A percentile compares a stretch with the other conserved stretches of the same genome.
Evolutionary conservation across 176 grass and related monocot species (phyloP).

Genomic region (Carex pumila): DNA sequence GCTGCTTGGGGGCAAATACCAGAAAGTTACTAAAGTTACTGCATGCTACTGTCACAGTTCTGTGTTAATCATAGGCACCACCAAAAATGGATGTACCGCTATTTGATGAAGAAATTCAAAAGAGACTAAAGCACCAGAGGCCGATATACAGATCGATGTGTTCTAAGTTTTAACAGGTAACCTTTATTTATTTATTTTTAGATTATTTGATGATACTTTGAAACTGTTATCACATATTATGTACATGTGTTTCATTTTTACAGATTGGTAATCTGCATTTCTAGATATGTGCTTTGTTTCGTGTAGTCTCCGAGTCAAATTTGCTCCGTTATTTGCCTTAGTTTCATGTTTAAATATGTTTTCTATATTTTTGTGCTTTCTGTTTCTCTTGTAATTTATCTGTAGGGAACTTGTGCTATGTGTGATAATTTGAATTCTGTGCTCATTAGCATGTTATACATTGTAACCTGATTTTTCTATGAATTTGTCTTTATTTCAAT

Average conservation of each 20-base stretch:
- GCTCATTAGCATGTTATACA: not conserved
- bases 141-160: conserved; percentile 29
- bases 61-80: conserved; percentile 20
- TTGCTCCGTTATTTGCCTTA: not conserved
- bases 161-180: conserved; percentile 31
- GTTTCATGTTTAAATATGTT: not conserved
- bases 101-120: conserved; percentile 15
- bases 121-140: not conserved
- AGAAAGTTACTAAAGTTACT: too few species aligned
- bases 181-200: not conserved
- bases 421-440: not conserved
- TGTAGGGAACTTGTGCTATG: not conserved
- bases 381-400: not conserved
- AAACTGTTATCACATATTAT: not conserved
- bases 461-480: not conserved
- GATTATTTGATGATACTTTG: not conserved
- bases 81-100: conserved; percentile 41
- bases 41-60: too few species aligned
- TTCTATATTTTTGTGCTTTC: not conserved
- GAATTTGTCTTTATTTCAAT: not conserved
- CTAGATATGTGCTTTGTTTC: not conserved
- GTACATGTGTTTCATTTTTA: not conserved
- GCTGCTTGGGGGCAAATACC: too few species aligned
- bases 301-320: not conserved
- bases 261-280: not conserved